These are phyloP conservation scores for Sutorius australiensis DNA, from an alignment of 768 basidiomycete genomes.

Conservation along the genomic window DNA sequence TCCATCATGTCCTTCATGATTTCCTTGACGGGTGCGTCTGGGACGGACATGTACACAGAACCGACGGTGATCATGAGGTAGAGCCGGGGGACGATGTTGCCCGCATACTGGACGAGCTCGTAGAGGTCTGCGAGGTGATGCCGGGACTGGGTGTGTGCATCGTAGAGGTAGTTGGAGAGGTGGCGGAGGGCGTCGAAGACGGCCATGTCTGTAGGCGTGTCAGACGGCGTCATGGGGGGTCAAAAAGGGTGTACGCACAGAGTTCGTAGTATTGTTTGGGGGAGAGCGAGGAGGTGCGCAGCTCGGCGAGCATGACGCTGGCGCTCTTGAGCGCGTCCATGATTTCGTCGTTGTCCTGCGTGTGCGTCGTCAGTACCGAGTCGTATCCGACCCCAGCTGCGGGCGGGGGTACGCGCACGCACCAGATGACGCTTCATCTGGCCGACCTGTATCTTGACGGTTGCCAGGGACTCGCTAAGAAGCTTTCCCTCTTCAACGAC, in stretches of 20 bases:
- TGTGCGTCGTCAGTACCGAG: neutral
- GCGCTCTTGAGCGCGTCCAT: constrained; percentile 99
- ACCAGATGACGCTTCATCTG: constrained; percentile 95
- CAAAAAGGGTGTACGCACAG: constrained; percentile 47
- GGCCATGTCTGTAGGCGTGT: constrained; percentile 76
- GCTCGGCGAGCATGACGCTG: constrained; percentile 94
- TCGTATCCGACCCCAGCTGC: too few species aligned
- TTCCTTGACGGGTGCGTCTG: constrained; percentile 96
- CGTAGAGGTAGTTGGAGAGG: constrained; percentile 93
- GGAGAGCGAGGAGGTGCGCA: constrained; percentile 87
- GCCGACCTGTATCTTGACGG: constrained; percentile 86
- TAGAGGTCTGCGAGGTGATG: constrained; percentile 98
- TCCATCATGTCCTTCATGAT: constrained; percentile 99
- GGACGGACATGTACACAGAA: constrained; percentile 97
- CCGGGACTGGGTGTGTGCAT: constrained; percentile 85
- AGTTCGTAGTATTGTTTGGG: constrained; percentile 99
- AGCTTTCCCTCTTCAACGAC: constrained; percentile 76
- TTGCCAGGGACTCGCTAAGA: constrained; percentile 78
- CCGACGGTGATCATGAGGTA: constrained; percentile 99
- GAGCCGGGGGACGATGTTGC: constrained; percentile 89
- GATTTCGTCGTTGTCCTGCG: constrained; percentile 87
- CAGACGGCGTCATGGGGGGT: neutral
- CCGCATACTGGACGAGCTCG: constrained; percentile 99
- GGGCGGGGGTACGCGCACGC: constrained; percentile 25
- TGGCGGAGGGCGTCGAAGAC: constrained; percentile 96